Evolutionary conservation across 2,329 filamentous ascomycete species (phyloP), one percentile per base, ranked within the genome.

Genomic region (Pyrenochaeta sp.): DNA sequence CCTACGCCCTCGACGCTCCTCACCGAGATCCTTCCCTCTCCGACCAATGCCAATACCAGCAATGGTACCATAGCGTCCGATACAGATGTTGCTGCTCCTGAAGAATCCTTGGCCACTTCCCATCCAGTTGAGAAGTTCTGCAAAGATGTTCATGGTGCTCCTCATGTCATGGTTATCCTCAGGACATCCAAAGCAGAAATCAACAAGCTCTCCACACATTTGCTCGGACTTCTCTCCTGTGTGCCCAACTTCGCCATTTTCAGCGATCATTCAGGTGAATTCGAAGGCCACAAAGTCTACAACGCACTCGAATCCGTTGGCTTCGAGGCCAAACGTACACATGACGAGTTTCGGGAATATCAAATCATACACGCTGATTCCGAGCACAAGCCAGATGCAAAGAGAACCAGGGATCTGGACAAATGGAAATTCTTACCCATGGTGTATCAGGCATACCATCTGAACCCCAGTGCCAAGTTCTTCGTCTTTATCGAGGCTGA

Each of bases 351-450:
- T 53, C 61, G 73, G 44, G 73, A 81, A 49, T 81, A 82, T 63
- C 77, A 76, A 43, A 72, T 74, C 22, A 68, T 80, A 17, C 63
- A 69, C 35, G 55, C 67, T 8, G 77, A 79, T 6, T 67, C 74
- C 37, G 59, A 72, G 66, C 50, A 71, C 65, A 48, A 74, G 70
- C 51, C 61, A 2, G 71, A 71, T 18, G 59, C 63, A 8, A 71
- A 68, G 10, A 80, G 59, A 77, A 77, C 48, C 65, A 76, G 7
- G 73, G 74, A 41, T 73, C 74, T 83, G 24, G 80, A 83, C 51
- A 82, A 82, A 53, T 83, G 80, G 80, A 83, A 82, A 59, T 79
- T 81, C 50, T 64, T 83, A 14, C 80, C 80, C 6, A 77, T 82
- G 71, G 75, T 79, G 2, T 77, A 81, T 53, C 74, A 77, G 53